These are phyloP conservation scores for Crithidia sp. DNA, from an alignment of 208 protist genomes.

Conservation along the genomic window DNA sequence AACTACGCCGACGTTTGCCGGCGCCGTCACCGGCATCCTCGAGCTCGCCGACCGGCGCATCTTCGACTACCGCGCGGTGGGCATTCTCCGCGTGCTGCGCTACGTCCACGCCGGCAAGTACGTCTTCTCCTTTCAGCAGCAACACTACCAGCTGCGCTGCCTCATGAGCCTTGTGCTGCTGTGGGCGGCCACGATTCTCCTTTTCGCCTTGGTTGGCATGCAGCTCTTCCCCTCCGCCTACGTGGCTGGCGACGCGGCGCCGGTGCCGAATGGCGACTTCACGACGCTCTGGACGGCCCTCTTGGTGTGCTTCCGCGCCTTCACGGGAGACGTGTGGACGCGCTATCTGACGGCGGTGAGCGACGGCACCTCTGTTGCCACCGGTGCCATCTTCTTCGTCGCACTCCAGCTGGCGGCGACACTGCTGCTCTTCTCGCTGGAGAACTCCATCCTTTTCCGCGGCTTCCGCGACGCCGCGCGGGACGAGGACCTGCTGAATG, in stretches of 20 bases:
- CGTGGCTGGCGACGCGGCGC: not conserved
- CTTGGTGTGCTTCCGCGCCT: constrained; percentile 47
- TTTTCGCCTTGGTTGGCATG: constrained; percentile 68
- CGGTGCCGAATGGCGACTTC: constrained; percentile 42
- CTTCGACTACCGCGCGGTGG: constrained; percentile 32
- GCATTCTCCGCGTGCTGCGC: constrained; percentile 52
- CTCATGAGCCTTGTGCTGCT: constrained; percentile 39
- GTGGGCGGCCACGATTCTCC: constrained; percentile 21
- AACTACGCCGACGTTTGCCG: constrained; percentile 45
- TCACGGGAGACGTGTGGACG: constrained; percentile 59
- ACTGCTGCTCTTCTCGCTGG: constrained; percentile 28
- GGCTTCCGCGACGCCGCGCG: constrained; percentile 17
- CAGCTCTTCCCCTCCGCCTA: constrained; percentile 50
- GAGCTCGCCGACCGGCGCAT: constrained; percentile 35
- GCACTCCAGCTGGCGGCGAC: constrained; percentile 14
- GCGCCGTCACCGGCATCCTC: constrained; percentile 45
- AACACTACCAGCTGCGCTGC: constrained; percentile 15
- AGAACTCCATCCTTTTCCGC: constrained; percentile 30
- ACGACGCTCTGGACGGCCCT: constrained; percentile 56
- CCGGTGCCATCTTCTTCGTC: constrained; percentile 54
- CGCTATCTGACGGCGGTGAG: constrained; percentile 34
- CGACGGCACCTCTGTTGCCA: constrained; percentile 22
- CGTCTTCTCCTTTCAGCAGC: constrained; percentile 21
- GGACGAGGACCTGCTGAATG: constrained; percentile 12
- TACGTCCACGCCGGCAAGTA: constrained; percentile 37